Percentiles rank a stretch among this genome's conserved stretches.
Conservation (phyloP, 108 stramenopile genomes). For the Discostella pseudostelligera region DNA sequence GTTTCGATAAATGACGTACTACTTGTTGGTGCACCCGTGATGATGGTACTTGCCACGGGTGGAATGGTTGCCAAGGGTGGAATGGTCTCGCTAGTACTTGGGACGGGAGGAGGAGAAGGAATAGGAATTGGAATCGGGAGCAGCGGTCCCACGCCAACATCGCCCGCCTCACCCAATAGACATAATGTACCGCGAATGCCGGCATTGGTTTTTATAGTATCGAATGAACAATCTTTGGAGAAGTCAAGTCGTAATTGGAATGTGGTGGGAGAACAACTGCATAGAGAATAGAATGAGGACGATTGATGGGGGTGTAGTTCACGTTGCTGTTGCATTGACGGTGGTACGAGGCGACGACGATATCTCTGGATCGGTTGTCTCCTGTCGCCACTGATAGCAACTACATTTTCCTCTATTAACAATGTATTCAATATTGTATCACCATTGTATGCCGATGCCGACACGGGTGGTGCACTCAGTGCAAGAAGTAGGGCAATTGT, state of each 20-base stretch:
- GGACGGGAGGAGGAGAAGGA: neutral
- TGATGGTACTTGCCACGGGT: neutral
- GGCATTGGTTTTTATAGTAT: conserved; percentile 11
- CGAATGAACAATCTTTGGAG: conserved; percentile 8
- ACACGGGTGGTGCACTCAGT: too few relatives aligned
- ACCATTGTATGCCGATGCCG: too few relatives aligned
- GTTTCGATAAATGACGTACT: neutral
- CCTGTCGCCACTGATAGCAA: too few relatives aligned
- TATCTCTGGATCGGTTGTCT: too few relatives aligned
- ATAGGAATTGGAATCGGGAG: neutral
- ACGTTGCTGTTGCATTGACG: neutral
- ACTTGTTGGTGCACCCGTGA: neutral
- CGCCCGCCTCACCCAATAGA: conserved; percentile 8
- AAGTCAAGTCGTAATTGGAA: conserved; percentile 15
- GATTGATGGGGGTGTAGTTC: neutral
- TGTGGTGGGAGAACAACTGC: conserved; percentile 19
- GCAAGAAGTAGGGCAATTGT: too few relatives aligned
- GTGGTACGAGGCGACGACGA: too few relatives aligned
- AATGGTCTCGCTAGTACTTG: neutral
- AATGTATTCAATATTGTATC: too few relatives aligned
- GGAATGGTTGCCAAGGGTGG: neutral
- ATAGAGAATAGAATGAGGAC: neutral
- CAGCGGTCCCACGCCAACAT: too few relatives aligned
- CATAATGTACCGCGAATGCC: conserved; percentile 33
- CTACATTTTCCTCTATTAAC: too few relatives aligned